Conservation (phyloP, 805 yeast genomes). For the Candida maesae region DNA sequence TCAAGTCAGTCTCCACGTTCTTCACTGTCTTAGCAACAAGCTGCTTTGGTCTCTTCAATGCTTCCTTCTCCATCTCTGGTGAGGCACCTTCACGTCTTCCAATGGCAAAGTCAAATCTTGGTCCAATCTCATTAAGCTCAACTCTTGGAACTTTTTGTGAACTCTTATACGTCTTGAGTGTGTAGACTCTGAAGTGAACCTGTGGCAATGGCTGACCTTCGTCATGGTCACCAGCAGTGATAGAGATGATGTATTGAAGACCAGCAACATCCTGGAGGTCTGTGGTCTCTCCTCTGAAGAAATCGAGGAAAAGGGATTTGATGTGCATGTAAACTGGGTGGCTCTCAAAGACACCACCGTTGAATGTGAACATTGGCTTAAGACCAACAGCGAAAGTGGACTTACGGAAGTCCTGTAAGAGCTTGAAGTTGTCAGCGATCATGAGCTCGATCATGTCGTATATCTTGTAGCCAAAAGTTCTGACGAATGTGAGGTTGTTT, state of each 20-base stretch:
- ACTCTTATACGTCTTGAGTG: conserved; percentile 73
- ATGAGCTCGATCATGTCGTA: conserved; percentile 93
- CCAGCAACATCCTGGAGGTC: conserved; percentile 92
- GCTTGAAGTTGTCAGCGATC: conserved; percentile 62
- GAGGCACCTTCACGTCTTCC: conserved; percentile 83
- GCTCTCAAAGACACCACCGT: conserved; percentile 86
- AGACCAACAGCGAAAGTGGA: conserved; percentile 81
- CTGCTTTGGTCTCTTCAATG: conserved; percentile 75
- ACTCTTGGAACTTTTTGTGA: conserved; percentile 91
- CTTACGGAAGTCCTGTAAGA: conserved; percentile 76
- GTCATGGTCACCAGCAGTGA: conserved; percentile 74
- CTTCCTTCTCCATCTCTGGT: conserved; percentile 89
- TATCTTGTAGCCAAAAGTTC: conserved; percentile 86
- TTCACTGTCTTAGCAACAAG: conserved; percentile 78
- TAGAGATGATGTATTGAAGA: conserved; percentile 81
- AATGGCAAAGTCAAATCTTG: conserved; percentile 86
- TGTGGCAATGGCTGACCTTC: conserved; percentile 67
- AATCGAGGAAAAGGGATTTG: conserved; percentile 86
- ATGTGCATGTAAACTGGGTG: conserved; percentile 83
- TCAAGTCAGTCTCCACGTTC: conserved; percentile 78
- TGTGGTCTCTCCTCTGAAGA: conserved; percentile 81
- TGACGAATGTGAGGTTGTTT: conserved; percentile 78
- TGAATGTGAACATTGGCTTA: conserved; percentile 91
- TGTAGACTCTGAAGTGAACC: conserved; percentile 88
- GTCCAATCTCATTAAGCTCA: conserved; percentile 93